These are phyloP conservation scores for Flammula alnicola DNA, from an alignment of 1,284 basidiomycete species.

Conservation along the genomic window DNA sequence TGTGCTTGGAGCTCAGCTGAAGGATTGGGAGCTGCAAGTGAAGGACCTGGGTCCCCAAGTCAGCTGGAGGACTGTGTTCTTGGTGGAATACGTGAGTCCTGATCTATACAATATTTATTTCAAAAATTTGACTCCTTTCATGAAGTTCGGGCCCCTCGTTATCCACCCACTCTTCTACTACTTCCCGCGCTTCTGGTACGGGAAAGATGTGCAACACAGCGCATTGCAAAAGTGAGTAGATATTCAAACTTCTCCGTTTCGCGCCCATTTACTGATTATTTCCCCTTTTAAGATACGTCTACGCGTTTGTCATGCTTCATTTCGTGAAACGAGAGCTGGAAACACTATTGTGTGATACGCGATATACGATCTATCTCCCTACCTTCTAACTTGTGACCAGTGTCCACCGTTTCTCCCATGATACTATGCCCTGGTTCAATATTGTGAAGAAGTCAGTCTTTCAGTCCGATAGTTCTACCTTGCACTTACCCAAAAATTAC, in stretches of 20 bases:
- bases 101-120: not conserved
- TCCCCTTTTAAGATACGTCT: slow-evolving; percentile 65
- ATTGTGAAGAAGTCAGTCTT: slow-evolving; percentile 86
- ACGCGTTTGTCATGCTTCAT: slow-evolving; percentile 82
- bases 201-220: slow-evolving; percentile 72
- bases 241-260: not conserved
- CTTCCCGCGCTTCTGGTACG: slow-evolving; percentile 72
- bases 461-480: not conserved
- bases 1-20: slow-evolving; percentile 53
- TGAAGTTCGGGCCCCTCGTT: slow-evolving; percentile 84
- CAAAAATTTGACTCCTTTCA: slow-evolving; percentile 11
- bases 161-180: slow-evolving; percentile 91
- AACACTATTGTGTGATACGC: slow-evolving; percentile 74
- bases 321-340: slow-evolving; percentile 95
- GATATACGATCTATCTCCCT: not conserved
- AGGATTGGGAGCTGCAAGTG: slow-evolving; percentile 67
- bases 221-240: slow-evolving; percentile 72
- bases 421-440: slow-evolving; percentile 89
- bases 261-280: slow-evolving; percentile 8
- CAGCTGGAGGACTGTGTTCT: slow-evolving; percentile 84
- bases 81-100: slow-evolving; percentile 88
- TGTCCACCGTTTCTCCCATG: slow-evolving; percentile 93
- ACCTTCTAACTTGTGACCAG: slow-evolving; percentile 39
- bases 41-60: slow-evolving; percentile 92
- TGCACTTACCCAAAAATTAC: slow-evolving; percentile 3